Conservation (phyloP, 305 asterid species). For the Fraxinus latifolia region DNA sequence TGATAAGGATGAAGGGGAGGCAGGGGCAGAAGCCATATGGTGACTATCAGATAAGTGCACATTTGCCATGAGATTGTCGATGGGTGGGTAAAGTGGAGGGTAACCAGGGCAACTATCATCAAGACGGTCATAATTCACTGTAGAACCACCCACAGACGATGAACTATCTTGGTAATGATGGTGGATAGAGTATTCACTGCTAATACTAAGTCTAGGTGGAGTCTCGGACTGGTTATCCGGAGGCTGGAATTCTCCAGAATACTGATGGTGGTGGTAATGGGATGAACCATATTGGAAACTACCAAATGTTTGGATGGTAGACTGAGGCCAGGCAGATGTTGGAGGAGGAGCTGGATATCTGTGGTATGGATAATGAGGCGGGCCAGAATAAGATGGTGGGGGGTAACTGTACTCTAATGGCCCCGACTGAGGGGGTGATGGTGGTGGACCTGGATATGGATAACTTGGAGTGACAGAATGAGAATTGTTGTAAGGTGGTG, state of each 20-base stretch:
- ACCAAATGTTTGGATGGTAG: conserved; percentile 36
- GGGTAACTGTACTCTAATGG: conserved; percentile 36
- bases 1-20: conserved; percentile 40
- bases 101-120: conserved; percentile 33
- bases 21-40: conserved; percentile 40
- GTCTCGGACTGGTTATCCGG: conserved; percentile 37
- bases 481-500: conserved; percentile 35
- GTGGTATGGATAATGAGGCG: conserved; percentile 47
- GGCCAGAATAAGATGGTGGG: conserved; percentile 38
- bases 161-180: conserved; percentile 42
- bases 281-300: conserved; percentile 46
- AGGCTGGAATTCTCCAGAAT: conserved; percentile 42
- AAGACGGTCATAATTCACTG: conserved; percentile 26
- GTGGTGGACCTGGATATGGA: conserved; percentile 37
- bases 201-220: conserved; percentile 32
- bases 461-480: conserved; percentile 37
- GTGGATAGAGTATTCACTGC: conserved; percentile 27
- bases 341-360: conserved; percentile 43
- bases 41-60: conserved; percentile 53
- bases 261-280: conserved; percentile 42
- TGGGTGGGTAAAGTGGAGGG: conserved; percentile 63
- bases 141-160: conserved; percentile 32
- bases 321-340: conserved; percentile 38
- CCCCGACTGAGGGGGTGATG: conserved; percentile 35
- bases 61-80: conserved; percentile 55